phyloP scores from a whole-genome alignment of 768 basidiomycete genomes.

The Naganishia kalamii region DNA sequence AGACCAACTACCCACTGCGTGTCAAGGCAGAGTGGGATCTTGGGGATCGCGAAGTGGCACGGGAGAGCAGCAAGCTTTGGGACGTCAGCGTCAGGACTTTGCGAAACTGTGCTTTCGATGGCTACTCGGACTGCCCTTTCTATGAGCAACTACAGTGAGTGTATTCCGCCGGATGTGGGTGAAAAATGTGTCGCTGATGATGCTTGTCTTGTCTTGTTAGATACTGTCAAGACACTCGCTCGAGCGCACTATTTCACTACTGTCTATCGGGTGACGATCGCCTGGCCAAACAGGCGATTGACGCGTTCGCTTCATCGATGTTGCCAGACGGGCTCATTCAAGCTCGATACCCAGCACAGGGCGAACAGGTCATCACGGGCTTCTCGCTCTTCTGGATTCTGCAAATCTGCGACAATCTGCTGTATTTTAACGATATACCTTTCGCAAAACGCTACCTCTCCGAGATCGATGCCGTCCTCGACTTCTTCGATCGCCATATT shows the following conservation, averaged over 20 bases:
- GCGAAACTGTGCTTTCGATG: constrained; percentile 34
- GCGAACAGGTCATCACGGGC: constrained; percentile 29
- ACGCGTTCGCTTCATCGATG: constrained; percentile 29
- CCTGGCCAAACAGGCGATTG: constrained; percentile 29
- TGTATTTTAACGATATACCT: constrained; percentile 25
- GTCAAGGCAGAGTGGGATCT: too few species aligned
- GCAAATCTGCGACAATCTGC: constrained; percentile 28
- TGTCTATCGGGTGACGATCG: constrained; percentile 31
- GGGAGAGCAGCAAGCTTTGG: too few species aligned
- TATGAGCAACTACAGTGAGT: constrained; percentile 33
- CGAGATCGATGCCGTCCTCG: constrained; percentile 28
- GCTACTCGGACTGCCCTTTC: constrained; percentile 34
- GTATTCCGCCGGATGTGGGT: too few species aligned
- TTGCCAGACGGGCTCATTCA: constrained; percentile 27
- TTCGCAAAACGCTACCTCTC: constrained; percentile 26
- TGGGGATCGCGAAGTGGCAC: too few species aligned
- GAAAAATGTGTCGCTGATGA: background rate
- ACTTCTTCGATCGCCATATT: constrained; percentile 30
- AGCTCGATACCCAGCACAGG: constrained; percentile 30
- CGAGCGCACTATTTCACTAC: constrained; percentile 32
- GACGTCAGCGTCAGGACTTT: too few species aligned
- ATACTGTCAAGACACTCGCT: constrained; percentile 32
- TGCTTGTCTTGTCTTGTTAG: constrained; percentile 11
- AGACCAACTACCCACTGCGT: too few species aligned
- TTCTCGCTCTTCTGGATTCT: constrained; percentile 33